phyloP scores from a whole-genome alignment of 371 early-diverging fungal species.

The Paramicrosporidium saccamoebae region DNA sequence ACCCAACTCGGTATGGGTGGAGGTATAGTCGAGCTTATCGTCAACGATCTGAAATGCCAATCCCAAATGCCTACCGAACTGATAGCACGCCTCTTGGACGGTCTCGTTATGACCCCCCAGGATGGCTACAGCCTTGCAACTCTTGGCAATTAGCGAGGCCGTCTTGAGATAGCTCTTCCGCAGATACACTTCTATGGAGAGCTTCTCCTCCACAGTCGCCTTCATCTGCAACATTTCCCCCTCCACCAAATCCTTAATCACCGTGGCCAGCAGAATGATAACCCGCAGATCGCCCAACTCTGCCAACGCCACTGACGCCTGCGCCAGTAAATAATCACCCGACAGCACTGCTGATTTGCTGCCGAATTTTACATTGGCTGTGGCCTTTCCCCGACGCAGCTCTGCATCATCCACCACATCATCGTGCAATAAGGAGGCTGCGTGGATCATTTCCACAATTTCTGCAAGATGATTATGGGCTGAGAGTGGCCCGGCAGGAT shows the following conservation, averaged over 20 bases:
- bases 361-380: slow-evolving; percentile 54
- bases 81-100: slow-evolving; percentile 30
- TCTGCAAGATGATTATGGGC: slow-evolving; percentile 67
- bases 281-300: slow-evolving; percentile 53
- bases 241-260: slow-evolving; percentile 67
- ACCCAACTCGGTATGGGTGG: slow-evolving; percentile 33
- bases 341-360: slow-evolving; percentile 87
- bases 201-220: slow-evolving; percentile 1
- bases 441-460: slow-evolving; percentile 87
- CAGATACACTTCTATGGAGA: slow-evolving; percentile 50
- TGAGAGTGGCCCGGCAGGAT: too few relatives aligned
- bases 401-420: slow-evolving; percentile 52
- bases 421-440: slow-evolving; percentile 73
- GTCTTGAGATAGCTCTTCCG: slow-evolving; percentile 84
- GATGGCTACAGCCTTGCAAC: slow-evolving; percentile 52
- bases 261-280: slow-evolving; percentile 63
- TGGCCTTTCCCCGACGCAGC: slow-evolving; percentile 25
- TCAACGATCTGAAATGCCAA: slow-evolving; percentile 60
- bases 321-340: slow-evolving; percentile 69
- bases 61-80: slow-evolving; percentile 56
- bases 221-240: slow-evolving; percentile 86
- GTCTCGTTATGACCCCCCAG: slow-evolving; percentile 35
- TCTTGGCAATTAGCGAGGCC: slow-evolving; percentile 68
- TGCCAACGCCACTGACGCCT: slow-evolving; percentile 64
- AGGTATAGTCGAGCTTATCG: slow-evolving; percentile 68